Percentiles rank a stretch among this genome's conserved stretches.
phyloP scores from a whole-genome alignment of 345 rosid genomes.

The Ailanthus altissimus region DNA sequence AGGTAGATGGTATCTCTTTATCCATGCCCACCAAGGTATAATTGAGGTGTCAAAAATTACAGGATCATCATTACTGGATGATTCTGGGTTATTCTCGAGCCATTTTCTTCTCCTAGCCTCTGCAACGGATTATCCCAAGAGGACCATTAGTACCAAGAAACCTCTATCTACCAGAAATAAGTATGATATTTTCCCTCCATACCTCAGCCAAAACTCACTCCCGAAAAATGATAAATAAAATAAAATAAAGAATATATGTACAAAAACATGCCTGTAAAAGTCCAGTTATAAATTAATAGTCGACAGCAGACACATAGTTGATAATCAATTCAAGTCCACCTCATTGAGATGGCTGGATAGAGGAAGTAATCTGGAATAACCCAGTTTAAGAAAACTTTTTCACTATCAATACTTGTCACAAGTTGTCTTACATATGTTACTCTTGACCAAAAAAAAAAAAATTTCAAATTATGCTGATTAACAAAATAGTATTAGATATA shows the following conservation, averaged over 20 bases:
- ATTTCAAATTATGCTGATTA: background rate
- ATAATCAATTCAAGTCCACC: background rate
- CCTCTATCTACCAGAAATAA: background rate
- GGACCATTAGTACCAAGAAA: slow-evolving; percentile 1
- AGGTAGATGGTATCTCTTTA: slow-evolving; percentile 86
- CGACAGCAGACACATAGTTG: background rate
- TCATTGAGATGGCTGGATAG: background rate
- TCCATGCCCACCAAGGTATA: slow-evolving; percentile 98
- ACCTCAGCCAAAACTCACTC: background rate
- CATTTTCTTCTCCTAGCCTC: slow-evolving; percentile 95
- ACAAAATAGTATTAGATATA: background rate
- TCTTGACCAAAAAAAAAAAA: background rate
- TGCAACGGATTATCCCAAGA: slow-evolving; percentile 32
- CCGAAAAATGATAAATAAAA: background rate
- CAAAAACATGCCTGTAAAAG: background rate
- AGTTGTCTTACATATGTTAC: background rate
- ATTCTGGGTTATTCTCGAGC: slow-evolving; percentile 77
- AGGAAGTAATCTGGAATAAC: background rate
- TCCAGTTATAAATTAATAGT: background rate
- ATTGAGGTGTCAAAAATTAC: slow-evolving; percentile 82
- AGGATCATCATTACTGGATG: slow-evolving; percentile 74
- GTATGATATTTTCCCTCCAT: background rate
- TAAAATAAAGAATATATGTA: background rate
- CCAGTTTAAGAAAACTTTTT: background rate
- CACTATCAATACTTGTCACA: background rate